Evolutionary conservation across 202 grass and related monocot genomes (phyloP).

Genomic region (Digitaria exilis): DNA sequence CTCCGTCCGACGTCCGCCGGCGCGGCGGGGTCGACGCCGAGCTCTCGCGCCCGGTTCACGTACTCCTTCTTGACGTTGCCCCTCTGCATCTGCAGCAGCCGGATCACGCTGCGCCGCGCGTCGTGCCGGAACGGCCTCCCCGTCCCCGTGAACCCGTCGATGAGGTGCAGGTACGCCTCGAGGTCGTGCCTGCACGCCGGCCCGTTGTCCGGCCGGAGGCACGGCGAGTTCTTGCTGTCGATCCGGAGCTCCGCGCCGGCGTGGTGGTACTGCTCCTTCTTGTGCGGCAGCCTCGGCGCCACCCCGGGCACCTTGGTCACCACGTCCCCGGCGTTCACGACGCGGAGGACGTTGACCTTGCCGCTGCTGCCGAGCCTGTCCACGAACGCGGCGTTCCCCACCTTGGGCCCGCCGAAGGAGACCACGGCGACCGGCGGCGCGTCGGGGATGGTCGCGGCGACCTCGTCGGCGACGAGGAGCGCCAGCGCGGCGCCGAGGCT

Average conservation of each 20-base stretch:
- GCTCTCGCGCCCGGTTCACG: conserved; percentile 58
- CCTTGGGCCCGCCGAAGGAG: conserved; percentile 81
- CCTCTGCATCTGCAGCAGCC: conserved; percentile 56
- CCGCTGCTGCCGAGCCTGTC: conserved; percentile 39
- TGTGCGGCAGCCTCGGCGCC: conserved; percentile 26
- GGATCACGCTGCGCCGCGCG: conserved; percentile 66
- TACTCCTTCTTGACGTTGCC: conserved; percentile 78
- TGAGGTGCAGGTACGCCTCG: conserved; percentile 91
- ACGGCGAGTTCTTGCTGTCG: conserved; percentile 77
- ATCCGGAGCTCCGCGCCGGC: conserved; percentile 66
- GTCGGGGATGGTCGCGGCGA: conserved; percentile 43
- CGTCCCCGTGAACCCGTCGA: conserved; percentile 78
- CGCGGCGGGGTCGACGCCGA: conserved; percentile 58
- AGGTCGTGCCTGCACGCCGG: conserved; percentile 84
- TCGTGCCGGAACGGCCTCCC: conserved; percentile 66
- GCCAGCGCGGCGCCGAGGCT: conserved; percentile 81
- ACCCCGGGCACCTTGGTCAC: conserved; percentile 73
- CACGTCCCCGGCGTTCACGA: conserved; percentile 85
- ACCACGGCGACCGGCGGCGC: conserved; percentile 70
- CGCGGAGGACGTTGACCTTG: conserved; percentile 73
- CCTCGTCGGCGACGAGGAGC: conserved; percentile 79
- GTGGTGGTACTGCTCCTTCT: conserved; percentile 59
- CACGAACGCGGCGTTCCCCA: conserved; percentile 70
- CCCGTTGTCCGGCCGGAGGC: conserved; percentile 69
- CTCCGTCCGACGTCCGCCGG: conserved; percentile 45